phyloP scores from a whole-genome alignment of 257 asterid species.

The Solanum ossicruentum region DNA sequence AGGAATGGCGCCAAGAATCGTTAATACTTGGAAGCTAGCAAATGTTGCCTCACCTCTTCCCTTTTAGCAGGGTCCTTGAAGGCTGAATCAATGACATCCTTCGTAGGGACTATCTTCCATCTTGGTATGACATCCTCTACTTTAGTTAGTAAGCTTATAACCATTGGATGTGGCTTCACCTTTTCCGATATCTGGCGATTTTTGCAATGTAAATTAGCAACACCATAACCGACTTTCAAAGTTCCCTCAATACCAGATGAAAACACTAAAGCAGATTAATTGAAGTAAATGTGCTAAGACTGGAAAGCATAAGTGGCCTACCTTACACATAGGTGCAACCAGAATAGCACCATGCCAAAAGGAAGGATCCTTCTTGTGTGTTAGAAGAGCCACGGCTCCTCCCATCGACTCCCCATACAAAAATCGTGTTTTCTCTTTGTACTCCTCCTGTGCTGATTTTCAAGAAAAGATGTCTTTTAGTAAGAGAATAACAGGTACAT shows the following conservation, averaged over 20 bases:
- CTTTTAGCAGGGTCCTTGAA: conserved; percentile 72
- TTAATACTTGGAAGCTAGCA: background rate
- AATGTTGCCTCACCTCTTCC: conserved; percentile 42
- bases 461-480: conserved; percentile 3
- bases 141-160: conserved; percentile 49
- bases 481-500: background rate
- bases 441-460: conserved; percentile 52
- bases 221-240: background rate
- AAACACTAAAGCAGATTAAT: background rate
- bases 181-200: conserved; percentile 57
- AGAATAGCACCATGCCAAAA: conserved; percentile 91
- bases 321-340: conserved; percentile 98
- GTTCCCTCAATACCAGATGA: background rate
- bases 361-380: conserved; percentile 63
- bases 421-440: conserved; percentile 46
- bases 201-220: background rate
- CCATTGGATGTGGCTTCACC: conserved; percentile 84
- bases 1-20: background rate
- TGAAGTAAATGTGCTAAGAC: background rate
- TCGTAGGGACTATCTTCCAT: conserved; percentile 91
- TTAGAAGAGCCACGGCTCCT: conserved; percentile 73
- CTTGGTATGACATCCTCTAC: conserved; percentile 77
- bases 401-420: conserved; percentile 98
- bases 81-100: conserved; percentile 78
- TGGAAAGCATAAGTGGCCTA: background rate